Conservation (phyloP, 2,329 filamentous ascomycete genomes). For the Pseudogymnoascus sp. region DNA sequence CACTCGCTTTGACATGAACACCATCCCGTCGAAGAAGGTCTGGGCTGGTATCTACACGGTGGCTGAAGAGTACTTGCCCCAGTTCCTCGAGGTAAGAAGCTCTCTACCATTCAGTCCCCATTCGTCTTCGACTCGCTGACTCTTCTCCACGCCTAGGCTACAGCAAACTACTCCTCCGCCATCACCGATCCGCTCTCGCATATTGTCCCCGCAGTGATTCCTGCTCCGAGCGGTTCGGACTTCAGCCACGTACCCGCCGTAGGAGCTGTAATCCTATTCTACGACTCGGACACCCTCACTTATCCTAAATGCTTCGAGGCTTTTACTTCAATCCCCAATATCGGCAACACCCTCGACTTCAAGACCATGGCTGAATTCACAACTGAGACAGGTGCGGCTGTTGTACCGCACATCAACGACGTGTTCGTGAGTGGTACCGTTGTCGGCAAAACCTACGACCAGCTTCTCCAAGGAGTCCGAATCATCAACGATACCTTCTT, state of each 20-base stretch:
- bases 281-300: slow-evolving; percentile 27
- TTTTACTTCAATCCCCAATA: slow-evolving; percentile 30
- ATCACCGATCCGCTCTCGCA: slow-evolving; percentile 21
- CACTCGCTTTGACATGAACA: slow-evolving; percentile 38
- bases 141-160: slow-evolving; percentile 11
- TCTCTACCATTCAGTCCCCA: background rate
- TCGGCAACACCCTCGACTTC: slow-evolving; percentile 29
- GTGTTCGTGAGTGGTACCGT: slow-evolving; percentile 32
- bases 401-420: slow-evolving; percentile 31
- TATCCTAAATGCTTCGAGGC: slow-evolving; percentile 29
- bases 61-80: slow-evolving; percentile 15
- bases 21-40: slow-evolving; percentile 20
- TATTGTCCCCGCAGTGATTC: slow-evolving; percentile 20
- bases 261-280: slow-evolving; percentile 32
- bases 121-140: background rate
- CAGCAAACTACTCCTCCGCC: slow-evolving; percentile 20
- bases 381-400: slow-evolving; percentile 26
- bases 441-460: slow-evolving; percentile 19
- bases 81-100: slow-evolving; percentile 16
- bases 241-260: slow-evolving; percentile 26
- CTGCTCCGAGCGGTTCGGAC: slow-evolving; percentile 11
- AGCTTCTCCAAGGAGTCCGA: slow-evolving; percentile 18
- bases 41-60: slow-evolving; percentile 22
- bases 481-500: slow-evolving; percentile 23
- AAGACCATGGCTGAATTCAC: slow-evolving; percentile 31